A percentile compares a stretch with the other conserved stretches of the same genome.
Evolutionary conservation across 352 stramenopile species (phyloP).

Genomic region (Phytophthora fragariaefolia): DNA sequence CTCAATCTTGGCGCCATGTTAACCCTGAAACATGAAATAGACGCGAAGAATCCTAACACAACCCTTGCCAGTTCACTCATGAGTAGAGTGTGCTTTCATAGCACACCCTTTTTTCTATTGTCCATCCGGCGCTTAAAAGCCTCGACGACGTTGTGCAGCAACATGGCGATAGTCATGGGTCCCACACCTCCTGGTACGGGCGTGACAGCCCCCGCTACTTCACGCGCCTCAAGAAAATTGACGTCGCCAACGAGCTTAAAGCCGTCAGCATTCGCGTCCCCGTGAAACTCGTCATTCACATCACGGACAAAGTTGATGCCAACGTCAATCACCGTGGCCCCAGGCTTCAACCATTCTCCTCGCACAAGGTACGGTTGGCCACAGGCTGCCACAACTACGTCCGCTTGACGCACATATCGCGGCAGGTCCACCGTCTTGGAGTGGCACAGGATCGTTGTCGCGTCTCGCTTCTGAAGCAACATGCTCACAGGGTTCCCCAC

Average conservation of each 20-base stretch:
- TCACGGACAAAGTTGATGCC: conserved; percentile 98
- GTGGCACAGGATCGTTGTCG: conserved; percentile 98
- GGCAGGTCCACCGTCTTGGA: conserved; percentile 93
- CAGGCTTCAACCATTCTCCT: conserved; percentile 96
- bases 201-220: conserved; percentile 93
- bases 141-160: conserved; percentile 90
- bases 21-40: background rate
- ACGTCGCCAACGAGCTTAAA: conserved; percentile 99
- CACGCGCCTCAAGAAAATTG: conserved; percentile 84
- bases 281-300: conserved; percentile 54
- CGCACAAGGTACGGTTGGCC: conserved; percentile 96
- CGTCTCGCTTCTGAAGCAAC: conserved; percentile 95
- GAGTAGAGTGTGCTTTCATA: conserved; percentile 18
- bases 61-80: background rate
- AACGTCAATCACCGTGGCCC: conserved; percentile 98
- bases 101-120: conserved; percentile 31
- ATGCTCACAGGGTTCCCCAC: conserved; percentile 97
- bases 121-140: conserved; percentile 75
- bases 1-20: background rate
- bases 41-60: conserved; percentile 1
- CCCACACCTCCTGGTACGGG: conserved; percentile 98
- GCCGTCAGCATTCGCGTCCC: conserved; percentile 68
- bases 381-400: conserved; percentile 98
- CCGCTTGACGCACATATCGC: conserved; percentile 89
- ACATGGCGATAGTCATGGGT: conserved; percentile 98